phyloP scores from a whole-genome alignment of 2,329 filamentous ascomycete genomes.

The Fusarium solani-melongenae region DNA sequence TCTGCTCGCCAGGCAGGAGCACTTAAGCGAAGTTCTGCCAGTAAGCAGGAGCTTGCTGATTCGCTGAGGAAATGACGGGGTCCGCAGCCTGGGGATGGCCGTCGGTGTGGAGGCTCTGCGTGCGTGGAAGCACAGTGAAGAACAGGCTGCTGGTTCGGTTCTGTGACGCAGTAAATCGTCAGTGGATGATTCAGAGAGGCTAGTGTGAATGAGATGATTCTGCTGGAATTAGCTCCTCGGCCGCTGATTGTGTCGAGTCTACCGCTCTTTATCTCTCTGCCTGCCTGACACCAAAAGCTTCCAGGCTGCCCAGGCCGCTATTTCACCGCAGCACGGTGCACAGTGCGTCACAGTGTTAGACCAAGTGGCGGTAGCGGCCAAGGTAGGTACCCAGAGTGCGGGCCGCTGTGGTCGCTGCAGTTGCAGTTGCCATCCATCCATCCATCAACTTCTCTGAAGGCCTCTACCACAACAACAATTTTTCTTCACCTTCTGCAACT shows the following conservation, averaged over 20 bases:
- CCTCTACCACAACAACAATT: conserved; percentile 17
- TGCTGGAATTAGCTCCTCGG: not conserved
- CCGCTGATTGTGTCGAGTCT: not conserved
- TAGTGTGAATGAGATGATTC: not conserved
- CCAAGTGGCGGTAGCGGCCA: conserved; percentile 32
- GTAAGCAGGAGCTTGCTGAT: not conserved
- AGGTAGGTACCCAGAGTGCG: conserved; percentile 14
- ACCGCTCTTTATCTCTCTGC: not conserved
- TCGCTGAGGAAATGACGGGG: not conserved
- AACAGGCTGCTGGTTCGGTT: not conserved
- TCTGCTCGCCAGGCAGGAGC: not conserved
- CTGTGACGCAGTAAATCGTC: conserved; percentile 3
- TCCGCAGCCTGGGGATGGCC: not conserved
- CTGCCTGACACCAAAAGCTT: not conserved
- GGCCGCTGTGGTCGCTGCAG: conserved; percentile 5
- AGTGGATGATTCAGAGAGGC: conserved; percentile 16
- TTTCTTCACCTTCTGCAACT: not conserved
- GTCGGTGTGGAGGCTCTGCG: conserved; percentile 24
- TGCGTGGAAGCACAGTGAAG: conserved; percentile 9
- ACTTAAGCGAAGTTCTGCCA: conserved; percentile 32
- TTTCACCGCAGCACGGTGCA: conserved; percentile 16
- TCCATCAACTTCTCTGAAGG: conserved; percentile 8
- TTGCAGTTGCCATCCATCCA: conserved; percentile 18
- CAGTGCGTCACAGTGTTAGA: conserved; percentile 19
- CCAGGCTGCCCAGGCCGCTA: not conserved